Evolutionary conservation across 441 rosid species (phyloP), one percentile per base, ranked within the genome.

Genomic region (Euphorbia corollata): DNA sequence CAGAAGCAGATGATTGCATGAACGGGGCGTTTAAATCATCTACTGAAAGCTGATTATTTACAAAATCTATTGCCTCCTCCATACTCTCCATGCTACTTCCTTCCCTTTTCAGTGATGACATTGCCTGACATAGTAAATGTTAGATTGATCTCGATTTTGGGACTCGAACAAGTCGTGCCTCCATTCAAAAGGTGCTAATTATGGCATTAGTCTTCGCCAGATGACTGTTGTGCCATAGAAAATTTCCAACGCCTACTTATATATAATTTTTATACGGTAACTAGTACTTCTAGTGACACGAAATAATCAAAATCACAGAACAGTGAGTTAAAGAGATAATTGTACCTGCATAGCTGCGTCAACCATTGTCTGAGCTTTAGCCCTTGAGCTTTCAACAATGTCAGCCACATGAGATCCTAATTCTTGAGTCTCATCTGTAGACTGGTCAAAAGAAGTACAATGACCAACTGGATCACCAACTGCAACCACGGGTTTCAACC

Each of bases 331-430:
- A 27, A 61, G 39, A 50, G 60, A 20, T 23, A 63, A 53, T 32
- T 53, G 47, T 75, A 95, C 98, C 96, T 85, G 89, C 48, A 90
- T 74, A 67, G 96, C 96, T 63, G 83, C 86, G 79, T 87, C 92
- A 62, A 96, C 98, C 99, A 96, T 90, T 38, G 82, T 67, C 68
- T 73, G 85, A 36, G 98, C 99, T 82, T 81, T 85, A 67, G 72
- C 34, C 79, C 84, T 90, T 56, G 98, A 96, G 58, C 82, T 76
- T 70, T 84, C 84, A 32, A 96, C 87, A 77, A 87, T 86, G 77
- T 90, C 97, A 56, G 78, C 76, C 70, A 83, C 86, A 66, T 81
- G 87, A 73, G 90, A 85, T 73, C 85, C 96, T 62, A 84, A 72
- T 77, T 92, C 98, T 73, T 78, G 85, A 41, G 78, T 76, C 65